phyloP scores from a whole-genome alignment of 306 rosid species.

The Senna siamea region DNA sequence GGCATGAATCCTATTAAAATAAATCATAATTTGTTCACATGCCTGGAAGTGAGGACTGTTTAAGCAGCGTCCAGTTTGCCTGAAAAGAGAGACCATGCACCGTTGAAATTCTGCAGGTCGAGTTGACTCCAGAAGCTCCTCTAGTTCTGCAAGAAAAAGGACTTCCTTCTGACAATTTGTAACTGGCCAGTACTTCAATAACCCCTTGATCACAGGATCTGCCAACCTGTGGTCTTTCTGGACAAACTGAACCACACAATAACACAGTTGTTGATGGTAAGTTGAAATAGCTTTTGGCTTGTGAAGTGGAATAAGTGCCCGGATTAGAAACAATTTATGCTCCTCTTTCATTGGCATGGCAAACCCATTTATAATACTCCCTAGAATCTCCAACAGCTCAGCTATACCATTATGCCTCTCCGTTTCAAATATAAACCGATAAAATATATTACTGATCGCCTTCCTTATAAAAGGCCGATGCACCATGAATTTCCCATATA shows the following conservation, averaged over 20 bases:
- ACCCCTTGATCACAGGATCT: conserved; percentile 62
- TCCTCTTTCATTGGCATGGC: conserved; percentile 84
- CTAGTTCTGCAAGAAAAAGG: conserved; percentile 72
- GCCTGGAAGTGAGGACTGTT: conserved; percentile 83
- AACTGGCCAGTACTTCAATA: conserved; percentile 76
- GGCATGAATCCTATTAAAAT: not conserved
- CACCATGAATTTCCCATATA: conserved; percentile 82
- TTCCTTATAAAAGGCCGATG: conserved; percentile 73
- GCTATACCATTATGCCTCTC: conserved; percentile 68
- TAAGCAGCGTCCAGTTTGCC: conserved; percentile 70
- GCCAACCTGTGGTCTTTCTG: conserved; percentile 73
- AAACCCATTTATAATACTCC: conserved; percentile 74
- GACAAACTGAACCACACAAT: conserved; percentile 72
- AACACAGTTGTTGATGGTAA: conserved; percentile 66
- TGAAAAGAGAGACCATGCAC: conserved; percentile 60
- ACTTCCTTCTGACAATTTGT: conserved; percentile 80
- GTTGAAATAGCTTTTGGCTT: conserved; percentile 57
- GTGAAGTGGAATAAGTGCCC: conserved; percentile 75
- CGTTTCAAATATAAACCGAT: conserved; percentile 70
- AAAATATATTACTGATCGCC: conserved; percentile 68
- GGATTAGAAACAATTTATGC: conserved; percentile 60
- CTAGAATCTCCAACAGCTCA: conserved; percentile 70
- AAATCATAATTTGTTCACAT: not conserved
- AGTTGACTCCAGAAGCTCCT: conserved; percentile 67
- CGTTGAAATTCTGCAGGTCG: conserved; percentile 51